Conservation (phyloP, 2,329 filamentous ascomycete genomes). For the Hymenoscyphus infarciens region DNA sequence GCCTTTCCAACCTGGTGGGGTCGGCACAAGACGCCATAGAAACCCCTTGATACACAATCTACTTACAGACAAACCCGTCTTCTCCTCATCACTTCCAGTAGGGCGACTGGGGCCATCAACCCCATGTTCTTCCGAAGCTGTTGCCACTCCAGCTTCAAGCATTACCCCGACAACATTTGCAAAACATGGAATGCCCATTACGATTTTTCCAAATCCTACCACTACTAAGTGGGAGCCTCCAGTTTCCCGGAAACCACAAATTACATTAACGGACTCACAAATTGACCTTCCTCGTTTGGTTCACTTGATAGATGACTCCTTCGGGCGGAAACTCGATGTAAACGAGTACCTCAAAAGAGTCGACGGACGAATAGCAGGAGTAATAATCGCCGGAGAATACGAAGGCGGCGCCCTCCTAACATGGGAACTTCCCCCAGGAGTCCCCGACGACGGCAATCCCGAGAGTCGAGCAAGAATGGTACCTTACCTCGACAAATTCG, state of each 20-base stretch:
- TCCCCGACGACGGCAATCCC: slow-evolving; percentile 51
- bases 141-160: slow-evolving; percentile 35
- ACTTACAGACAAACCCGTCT: slow-evolving; percentile 88
- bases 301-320: slow-evolving; percentile 89
- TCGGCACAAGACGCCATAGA: slow-evolving; percentile 52
- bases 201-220: slow-evolving; percentile 71
- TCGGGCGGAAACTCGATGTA: slow-evolving; percentile 78
- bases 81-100: slow-evolving; percentile 84
- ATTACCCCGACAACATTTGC: slow-evolving; percentile 69
- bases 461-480: slow-evolving; percentile 62
- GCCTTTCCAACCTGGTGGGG: slow-evolving; percentile 33
- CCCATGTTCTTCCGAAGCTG: slow-evolving; percentile 16
- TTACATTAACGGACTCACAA: slow-evolving; percentile 72
- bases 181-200: slow-evolving; percentile 87
- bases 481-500: slow-evolving; percentile 96
- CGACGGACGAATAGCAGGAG: slow-evolving; percentile 74
- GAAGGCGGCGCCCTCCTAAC: slow-evolving; percentile 93
- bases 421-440: slow-evolving; percentile 74
- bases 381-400: slow-evolving; percentile 95
- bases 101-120: slow-evolving; percentile 49
- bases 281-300: slow-evolving; percentile 82
- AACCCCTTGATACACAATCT: slow-evolving; percentile 96
- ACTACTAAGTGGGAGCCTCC: slow-evolving; percentile 65
- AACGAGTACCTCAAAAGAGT: slow-evolving; percentile 80
- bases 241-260: slow-evolving; percentile 51